Evolutionary conservation across 2,329 filamentous ascomycete genomes (phyloP).

Genomic region (Ilyonectria sp.): DNA sequence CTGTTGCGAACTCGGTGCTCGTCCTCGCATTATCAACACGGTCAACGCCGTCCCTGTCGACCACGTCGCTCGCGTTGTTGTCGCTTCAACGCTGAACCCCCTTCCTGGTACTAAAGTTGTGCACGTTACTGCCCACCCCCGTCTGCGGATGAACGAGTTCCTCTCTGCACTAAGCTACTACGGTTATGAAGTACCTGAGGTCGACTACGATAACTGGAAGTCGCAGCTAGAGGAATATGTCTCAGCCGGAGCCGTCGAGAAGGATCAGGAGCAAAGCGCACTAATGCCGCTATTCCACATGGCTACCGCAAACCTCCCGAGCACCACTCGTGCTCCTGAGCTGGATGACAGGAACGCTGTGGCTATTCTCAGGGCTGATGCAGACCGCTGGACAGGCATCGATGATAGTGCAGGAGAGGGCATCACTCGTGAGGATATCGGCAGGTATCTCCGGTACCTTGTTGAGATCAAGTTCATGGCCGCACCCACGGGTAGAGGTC

Average conservation of each 20-base stretch:
- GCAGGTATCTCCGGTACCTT: constrained; percentile 31
- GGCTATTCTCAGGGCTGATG: constrained; percentile 74
- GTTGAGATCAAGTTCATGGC: constrained; percentile 40
- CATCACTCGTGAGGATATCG: constrained; percentile 35
- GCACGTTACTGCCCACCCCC: constrained; percentile 85
- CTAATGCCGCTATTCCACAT: constrained; percentile 81
- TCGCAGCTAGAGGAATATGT: constrained; percentile 43
- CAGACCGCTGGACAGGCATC: constrained; percentile 69
- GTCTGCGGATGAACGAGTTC: constrained; percentile 84
- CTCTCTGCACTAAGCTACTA: constrained; percentile 79
- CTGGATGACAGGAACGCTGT: constrained; percentile 77
- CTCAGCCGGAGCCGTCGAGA: constrained; percentile 28
- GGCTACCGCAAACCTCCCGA: constrained; percentile 77
- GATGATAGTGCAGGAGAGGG: constrained; percentile 65
- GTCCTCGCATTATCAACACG: constrained; percentile 86
- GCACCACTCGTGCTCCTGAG: constrained; percentile 78
- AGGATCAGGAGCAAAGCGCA: constrained; percentile 49
- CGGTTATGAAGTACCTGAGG: constrained; percentile 80
- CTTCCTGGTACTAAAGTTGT: constrained; percentile 71
- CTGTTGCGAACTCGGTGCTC: constrained; percentile 81
- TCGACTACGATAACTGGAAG: constrained; percentile 72
- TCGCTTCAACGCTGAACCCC: constrained; percentile 77
- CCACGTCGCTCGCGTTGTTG: constrained; percentile 84
- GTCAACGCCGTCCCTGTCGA: constrained; percentile 91
- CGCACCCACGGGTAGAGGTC: constrained; percentile 32